phyloP scores from a whole-genome alignment of 768 basidiomycete species.

The Stropharia rugosoannulata region DNA sequence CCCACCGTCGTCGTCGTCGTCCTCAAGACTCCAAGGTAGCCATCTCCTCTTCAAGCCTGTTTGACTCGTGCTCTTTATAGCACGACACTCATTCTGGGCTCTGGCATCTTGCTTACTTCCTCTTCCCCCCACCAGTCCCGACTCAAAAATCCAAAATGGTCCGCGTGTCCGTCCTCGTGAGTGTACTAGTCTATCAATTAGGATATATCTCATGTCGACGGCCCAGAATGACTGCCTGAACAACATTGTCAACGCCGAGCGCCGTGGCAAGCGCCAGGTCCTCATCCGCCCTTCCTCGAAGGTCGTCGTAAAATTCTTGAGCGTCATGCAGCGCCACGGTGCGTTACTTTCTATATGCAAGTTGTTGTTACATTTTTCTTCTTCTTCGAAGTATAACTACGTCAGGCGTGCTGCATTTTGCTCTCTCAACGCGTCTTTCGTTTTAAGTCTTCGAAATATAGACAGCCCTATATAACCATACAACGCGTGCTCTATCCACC shows the following conservation, averaged over 20 bases:
- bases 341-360: constrained; percentile 27
- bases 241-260: constrained; percentile 99
- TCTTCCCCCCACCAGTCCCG: constrained; percentile 18
- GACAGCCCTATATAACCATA: constrained; percentile 59
- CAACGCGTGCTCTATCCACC: constrained; percentile 42
- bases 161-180: constrained; percentile 84
- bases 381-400: constrained; percentile 82
- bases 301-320: constrained; percentile 96
- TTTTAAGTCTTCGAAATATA: constrained; percentile 85
- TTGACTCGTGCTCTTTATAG: constrained; percentile 83
- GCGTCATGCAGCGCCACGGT: constrained; percentile 99
- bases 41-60: constrained; percentile 35
- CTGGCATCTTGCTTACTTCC: constrained; percentile 33
- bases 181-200: constrained; percentile 37
- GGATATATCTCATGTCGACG: constrained; percentile 13
- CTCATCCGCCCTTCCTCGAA: constrained; percentile 97
- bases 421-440: constrained; percentile 61
- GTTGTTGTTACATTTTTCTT: not conserved
- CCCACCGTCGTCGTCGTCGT: constrained; percentile 24
- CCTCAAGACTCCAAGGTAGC: constrained; percentile 42
- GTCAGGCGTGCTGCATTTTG: constrained; percentile 50
- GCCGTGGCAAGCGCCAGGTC: constrained; percentile 99
- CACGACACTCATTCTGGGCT: constrained; percentile 85
- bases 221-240: constrained; percentile 65
- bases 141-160: constrained; percentile 60